Base-by-base conservation (phyloP, 805 yeast species). In the Pichia cabralensis region DNA sequence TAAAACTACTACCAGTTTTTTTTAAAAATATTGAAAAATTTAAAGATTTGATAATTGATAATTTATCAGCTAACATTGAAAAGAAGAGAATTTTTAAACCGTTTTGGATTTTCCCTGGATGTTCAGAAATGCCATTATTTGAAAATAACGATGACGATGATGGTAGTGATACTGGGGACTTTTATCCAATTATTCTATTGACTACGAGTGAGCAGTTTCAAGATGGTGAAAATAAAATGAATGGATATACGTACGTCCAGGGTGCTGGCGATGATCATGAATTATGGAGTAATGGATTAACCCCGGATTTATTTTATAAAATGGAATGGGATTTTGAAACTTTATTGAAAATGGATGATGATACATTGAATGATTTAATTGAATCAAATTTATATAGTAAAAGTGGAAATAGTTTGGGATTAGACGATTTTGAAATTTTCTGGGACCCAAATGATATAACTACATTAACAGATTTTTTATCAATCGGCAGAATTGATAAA, bases 201-300 rank as follows among this genome's bases (percentile, higher is more conserved):
- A 77, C 85, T 0, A 79, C 81, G 0, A 79, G 88, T 28, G 62
- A 64, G 36, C 64, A 62, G 49, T 71, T 67, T 14, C 78, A 73
- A 43, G 83, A 76, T 52, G 84, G 82, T 7, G 56, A 60, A 6
- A 65, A 60, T 33, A 58, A 58, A 31, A 46, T 65, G 31, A 39
- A 53, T 8, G 78, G 75, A 0, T 77, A 58, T 43, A 56, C 66
- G 0, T 86, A 86, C 49, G 81, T 85, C 1, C 96, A 85, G 55
- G 96, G 96, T 1, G 92, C 95, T 0, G 96, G 92, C 0, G 96
- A 86, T 54, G 96, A 88, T 48, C 95, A 86, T 52, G 96, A 86
- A 48, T 60, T 78, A 9, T 86, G 96, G 96, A 69, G 79, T 0
- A 61, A 68, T 5, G 59, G 65, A 0, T 53, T 84, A 21, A 67